Conservation (phyloP, 2,329 filamentous ascomycete species). For the Neofusicoccum laricinum region DNA sequence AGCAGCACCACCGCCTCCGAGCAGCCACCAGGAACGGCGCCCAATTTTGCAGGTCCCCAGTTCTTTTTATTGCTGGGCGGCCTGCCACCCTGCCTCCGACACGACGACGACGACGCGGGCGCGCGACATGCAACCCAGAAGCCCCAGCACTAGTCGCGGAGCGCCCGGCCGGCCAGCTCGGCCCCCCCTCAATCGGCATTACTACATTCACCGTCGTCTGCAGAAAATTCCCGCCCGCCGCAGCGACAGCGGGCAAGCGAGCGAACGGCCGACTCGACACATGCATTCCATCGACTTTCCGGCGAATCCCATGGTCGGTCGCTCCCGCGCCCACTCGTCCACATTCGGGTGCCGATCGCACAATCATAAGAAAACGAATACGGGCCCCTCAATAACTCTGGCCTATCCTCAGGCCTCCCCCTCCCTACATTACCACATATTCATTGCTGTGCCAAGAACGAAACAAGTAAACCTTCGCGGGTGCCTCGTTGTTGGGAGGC, state of each 20-base stretch:
- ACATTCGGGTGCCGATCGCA: background rate
- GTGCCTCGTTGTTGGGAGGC: background rate
- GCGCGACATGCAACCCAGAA: background rate
- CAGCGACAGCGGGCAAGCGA: background rate
- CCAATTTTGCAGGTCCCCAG: conserved; percentile 11
- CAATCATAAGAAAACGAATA: conserved; percentile 9
- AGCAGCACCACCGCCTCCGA: background rate
- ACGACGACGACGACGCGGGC: background rate
- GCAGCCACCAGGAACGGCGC: background rate
- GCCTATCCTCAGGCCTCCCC: background rate
- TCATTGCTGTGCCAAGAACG: background rate
- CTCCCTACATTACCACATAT: background rate
- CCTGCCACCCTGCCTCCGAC: background rate
- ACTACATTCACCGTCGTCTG: too few relatives aligned
- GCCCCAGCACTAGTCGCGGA: background rate
- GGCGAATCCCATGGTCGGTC: background rate
- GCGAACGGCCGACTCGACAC: background rate
- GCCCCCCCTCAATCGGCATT: background rate
- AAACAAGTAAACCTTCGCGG: background rate
- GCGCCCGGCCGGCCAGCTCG: background rate
- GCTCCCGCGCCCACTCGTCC: background rate
- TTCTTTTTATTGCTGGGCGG: conserved; percentile 11
- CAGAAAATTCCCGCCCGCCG: too few relatives aligned
- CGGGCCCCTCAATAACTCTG: conserved; percentile 8
- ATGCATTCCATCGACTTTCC: background rate